These are phyloP conservation scores for Tricharina praecox DNA, from an alignment of 495 filamentous ascomycete genomes.

Conservation along the genomic window DNA sequence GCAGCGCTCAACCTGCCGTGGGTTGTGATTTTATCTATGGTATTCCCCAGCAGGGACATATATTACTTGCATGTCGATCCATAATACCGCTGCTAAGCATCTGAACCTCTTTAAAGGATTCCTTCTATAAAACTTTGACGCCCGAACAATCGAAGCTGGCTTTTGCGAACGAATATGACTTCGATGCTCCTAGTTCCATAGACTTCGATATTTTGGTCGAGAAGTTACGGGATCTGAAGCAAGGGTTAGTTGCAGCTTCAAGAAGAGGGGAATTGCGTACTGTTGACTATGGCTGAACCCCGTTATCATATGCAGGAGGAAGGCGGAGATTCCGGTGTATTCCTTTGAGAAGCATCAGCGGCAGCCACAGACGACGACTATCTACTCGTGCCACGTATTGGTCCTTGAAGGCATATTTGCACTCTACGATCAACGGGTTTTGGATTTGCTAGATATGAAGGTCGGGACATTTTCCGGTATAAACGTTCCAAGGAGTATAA, in stretches of 20 bases:
- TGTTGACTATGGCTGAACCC: neutral
- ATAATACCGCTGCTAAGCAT: neutral
- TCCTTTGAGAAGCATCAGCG: constrained; percentile 88
- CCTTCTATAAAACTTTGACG: constrained; percentile 78
- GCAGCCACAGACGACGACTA: constrained; percentile 55
- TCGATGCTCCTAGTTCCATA: constrained; percentile 84
- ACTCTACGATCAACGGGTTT: constrained; percentile 68
- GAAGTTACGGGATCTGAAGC: constrained; percentile 65
- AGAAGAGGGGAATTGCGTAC: constrained; percentile 1
- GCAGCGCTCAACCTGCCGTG: constrained; percentile 78
- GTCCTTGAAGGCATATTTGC: constrained; percentile 94
- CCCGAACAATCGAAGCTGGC: constrained; percentile 57
- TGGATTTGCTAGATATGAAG: constrained; percentile 82
- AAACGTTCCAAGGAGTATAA: too few relatives aligned
- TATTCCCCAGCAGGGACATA: constrained; percentile 27
- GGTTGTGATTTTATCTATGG: constrained; percentile 95
- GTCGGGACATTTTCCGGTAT: constrained; percentile 36
- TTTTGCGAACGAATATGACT: constrained; percentile 83
- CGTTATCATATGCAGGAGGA: constrained; percentile 43
- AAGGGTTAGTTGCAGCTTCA: constrained; percentile 46
- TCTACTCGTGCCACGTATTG: constrained; percentile 91
- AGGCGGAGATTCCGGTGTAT: constrained; percentile 76
- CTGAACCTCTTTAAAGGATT: constrained; percentile 45
- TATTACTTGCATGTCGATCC: neutral
- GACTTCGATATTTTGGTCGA: constrained; percentile 84